Percentiles rank a stretch among this genome's conserved stretches.
Evolutionary conservation across 352 stramenopile genomes (phyloP).

Genomic region (Pilasporangium apinafurcum): DNA sequence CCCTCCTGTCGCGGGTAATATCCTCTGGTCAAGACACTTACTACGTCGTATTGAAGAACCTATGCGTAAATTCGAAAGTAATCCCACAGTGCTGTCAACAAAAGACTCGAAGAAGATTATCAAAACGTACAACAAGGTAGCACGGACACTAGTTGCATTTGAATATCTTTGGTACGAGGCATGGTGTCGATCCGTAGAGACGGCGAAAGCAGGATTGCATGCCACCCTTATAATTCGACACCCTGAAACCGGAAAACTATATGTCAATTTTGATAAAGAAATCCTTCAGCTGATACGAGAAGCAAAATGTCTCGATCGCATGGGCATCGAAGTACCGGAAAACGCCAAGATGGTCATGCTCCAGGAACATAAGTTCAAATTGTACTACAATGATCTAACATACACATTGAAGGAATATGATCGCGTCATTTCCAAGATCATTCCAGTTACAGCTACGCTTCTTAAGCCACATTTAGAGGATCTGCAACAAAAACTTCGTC

Average conservation of each 20-base stretch:
- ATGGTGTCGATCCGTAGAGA: constrained; percentile 79
- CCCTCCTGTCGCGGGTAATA: constrained; percentile 81
- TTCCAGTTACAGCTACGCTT: constrained; percentile 48
- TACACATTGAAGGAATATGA: constrained; percentile 83
- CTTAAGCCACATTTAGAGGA: constrained; percentile 70
- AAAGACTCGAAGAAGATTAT: constrained; percentile 90
- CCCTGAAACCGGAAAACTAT: constrained; percentile 61
- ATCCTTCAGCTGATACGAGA: constrained; percentile 86
- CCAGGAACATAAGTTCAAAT: constrained; percentile 86
- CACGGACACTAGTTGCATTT: constrained; percentile 84
- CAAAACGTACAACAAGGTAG: constrained; percentile 89
- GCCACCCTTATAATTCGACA: constrained; percentile 84
- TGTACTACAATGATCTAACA: constrained; percentile 77
- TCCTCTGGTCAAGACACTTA: constrained; percentile 81
- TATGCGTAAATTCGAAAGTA: constrained; percentile 85
- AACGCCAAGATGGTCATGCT: constrained; percentile 81
- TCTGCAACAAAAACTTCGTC: constrained; percentile 65
- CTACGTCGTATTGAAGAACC: constrained; percentile 83
- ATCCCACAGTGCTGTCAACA: constrained; percentile 74
- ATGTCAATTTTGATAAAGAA: constrained; percentile 88
- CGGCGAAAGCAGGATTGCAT: constrained; percentile 63
- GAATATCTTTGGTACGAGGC: constrained; percentile 89
- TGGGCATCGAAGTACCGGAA: constrained; percentile 80
- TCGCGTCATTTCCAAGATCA: constrained; percentile 64
- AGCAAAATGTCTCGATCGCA: constrained; percentile 74